These are phyloP conservation scores for Chytridium lagenaria DNA, from an alignment of 371 early-diverging fungal genomes.

Conservation along the genomic window DNA sequence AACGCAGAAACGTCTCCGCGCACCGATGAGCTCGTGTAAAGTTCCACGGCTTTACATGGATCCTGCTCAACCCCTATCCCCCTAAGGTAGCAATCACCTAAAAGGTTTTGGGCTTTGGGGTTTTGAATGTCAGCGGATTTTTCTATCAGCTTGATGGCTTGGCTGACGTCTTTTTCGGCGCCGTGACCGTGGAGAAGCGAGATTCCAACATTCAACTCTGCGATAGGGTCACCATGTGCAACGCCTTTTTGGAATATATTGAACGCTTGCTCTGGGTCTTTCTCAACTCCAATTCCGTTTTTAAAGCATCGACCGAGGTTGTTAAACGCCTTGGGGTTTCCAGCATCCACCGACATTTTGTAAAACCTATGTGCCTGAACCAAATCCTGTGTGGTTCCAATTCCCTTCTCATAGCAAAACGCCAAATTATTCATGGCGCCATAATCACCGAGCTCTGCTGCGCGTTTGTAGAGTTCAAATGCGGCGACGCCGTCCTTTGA, in stretches of 20 bases:
- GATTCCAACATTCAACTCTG: constrained; percentile 39
- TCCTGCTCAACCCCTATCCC: not conserved
- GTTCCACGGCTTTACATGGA: not conserved
- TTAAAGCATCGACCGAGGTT: constrained; percentile 30
- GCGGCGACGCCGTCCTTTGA: constrained; percentile 38
- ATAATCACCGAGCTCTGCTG: not conserved
- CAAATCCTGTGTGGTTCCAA: not conserved
- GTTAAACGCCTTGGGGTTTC: constrained; percentile 27
- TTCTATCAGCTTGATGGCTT: constrained; percentile 14
- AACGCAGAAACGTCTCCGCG: not conserved
- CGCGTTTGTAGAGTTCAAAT: too few species aligned
- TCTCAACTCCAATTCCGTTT: constrained; percentile 38
- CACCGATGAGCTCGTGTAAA: not conserved
- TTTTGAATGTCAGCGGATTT: constrained; percentile 28
- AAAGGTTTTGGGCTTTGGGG: constrained; percentile 8
- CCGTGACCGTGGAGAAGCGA: constrained; percentile 32
- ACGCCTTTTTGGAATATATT: constrained; percentile 32
- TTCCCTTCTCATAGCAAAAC: not conserved
- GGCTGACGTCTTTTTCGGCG: not conserved
- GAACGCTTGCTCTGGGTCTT: constrained; percentile 24
- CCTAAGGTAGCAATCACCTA: not conserved
- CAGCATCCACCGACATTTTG: constrained; percentile 18
- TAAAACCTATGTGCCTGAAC: constrained; percentile 31
- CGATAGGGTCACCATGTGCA: constrained; percentile 31
- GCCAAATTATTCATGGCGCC: not conserved